Evolutionary conservation across 2,329 filamentous ascomycete genomes (phyloP), one percentile per base, ranked within the genome.

Genomic region (Nemania sp.): DNA sequence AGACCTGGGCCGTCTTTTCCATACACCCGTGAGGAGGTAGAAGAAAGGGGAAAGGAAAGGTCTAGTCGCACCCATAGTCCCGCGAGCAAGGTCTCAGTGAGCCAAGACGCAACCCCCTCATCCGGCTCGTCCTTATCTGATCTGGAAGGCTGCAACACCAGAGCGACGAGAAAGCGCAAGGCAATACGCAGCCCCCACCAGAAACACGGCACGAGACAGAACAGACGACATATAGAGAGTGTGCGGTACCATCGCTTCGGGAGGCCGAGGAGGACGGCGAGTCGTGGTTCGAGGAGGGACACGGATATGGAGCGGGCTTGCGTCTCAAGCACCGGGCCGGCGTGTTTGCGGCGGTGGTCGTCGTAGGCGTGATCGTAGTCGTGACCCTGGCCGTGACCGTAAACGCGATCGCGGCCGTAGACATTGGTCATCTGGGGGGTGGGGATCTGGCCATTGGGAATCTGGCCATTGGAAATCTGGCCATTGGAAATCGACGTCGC

Each of bases 201-300:
- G 48, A 87, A 79, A 53, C 88, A 87, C 15, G 91, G 90, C 20
- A 83, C 81, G 54, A 90, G 86, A 61, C 89, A 91, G 63, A 90
- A 77, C 21, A 89, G 84, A n/a, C 91, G 87, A 67, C 89, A 87
- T 64, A 88, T 79, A 65, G 92, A 86, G 56, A 94, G 82, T 59
- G 88, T 87, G 43, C 89, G 80, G 73, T 93, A 88, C 88, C 90
- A 94, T 63, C 81, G 81, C 64, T 81, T 81, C 55, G 89, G 87
- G 15, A 95, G 85, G 53, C 90, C 90, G 48, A 94, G 82, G 34
- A 91, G 84, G 68, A 92, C 89, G 64, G 90, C 90, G 57, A 94
- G 86, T 57, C 90, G 89, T 12, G 90, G 90, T 71, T 92, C 90
- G 45, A 92, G 80, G 54, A 88, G 78, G 15, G 83, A 72, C 25